Conservation (phyloP, 768 basidiomycete species). For the Pulveroboletus sp. region DNA sequence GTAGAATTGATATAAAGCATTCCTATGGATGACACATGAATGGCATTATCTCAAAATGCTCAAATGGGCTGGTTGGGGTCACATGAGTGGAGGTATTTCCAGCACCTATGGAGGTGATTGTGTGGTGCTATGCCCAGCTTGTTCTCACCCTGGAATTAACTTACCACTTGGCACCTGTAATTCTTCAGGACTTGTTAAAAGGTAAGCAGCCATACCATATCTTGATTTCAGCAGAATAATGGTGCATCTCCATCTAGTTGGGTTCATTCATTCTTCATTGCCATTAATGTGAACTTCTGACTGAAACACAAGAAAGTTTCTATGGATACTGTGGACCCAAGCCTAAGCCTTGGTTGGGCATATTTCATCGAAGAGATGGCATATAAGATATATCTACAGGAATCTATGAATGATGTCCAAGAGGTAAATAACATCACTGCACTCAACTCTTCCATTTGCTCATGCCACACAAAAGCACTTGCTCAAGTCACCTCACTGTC, state of each 20-base stretch:
- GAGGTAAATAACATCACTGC: too few species aligned
- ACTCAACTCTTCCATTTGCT: too few species aligned
- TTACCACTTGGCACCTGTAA: too few species aligned
- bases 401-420: too few species aligned
- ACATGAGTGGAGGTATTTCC: not conserved
- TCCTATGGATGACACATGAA: not conserved
- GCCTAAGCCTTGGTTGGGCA: not conserved
- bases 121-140: not conserved
- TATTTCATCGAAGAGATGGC: not conserved
- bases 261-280: too few species aligned
- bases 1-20: not conserved
- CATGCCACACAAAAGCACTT: not conserved
- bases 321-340: not conserved
- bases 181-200: too few species aligned
- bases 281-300: not conserved
- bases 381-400: not conserved
- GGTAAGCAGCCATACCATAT: too few species aligned
- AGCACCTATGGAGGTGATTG: not conserved
- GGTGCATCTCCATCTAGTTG: too few species aligned
- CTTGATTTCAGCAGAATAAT: too few species aligned
- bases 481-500: not conserved
- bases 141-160: not conserved
- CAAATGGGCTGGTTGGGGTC: not conserved
- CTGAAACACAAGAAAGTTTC: not conserved
- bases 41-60: not conserved